phyloP scores from a whole-genome alignment of 192 early-diverging fungal species.

The Backusella liffmaniae region DNA sequence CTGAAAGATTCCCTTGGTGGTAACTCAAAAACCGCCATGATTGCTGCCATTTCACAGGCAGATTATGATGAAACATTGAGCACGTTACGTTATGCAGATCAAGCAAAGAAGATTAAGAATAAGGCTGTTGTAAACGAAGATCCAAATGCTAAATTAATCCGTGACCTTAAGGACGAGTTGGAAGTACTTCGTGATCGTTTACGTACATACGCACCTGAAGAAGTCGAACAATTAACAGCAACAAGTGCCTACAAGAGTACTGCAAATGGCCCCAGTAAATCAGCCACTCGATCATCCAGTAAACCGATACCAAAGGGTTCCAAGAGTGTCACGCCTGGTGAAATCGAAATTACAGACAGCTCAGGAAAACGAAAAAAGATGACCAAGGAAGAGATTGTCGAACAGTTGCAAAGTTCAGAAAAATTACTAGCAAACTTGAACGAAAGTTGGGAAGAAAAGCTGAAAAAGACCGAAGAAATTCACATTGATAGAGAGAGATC shows the following conservation, averaged over 20 bases:
- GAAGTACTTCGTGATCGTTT: conserved; percentile 51
- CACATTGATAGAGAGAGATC: conserved; percentile 58
- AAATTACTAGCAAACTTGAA: conserved; percentile 75
- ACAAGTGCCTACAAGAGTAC: conserved; percentile 18
- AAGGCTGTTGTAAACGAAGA: conserved; percentile 81
- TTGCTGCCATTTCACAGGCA: conserved; percentile 64
- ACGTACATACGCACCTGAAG: conserved; percentile 32
- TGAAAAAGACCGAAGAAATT: conserved; percentile 60
- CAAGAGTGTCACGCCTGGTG: conserved; percentile 9
- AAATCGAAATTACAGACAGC: conserved; percentile 29
- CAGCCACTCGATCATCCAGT: background rate
- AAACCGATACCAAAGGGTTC: background rate
- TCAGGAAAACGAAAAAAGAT: conserved; percentile 30
- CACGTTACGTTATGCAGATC: conserved; percentile 77
- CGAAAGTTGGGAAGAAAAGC: conserved; percentile 73
- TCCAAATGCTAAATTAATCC: conserved; percentile 60
- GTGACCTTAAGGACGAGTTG: conserved; percentile 73
- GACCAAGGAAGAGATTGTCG: conserved; percentile 50
- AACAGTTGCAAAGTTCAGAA: conserved; percentile 69
- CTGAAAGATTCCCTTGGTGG: conserved; percentile 72
- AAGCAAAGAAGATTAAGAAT: conserved; percentile 82
- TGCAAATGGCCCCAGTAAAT: background rate
- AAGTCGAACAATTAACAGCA: conserved; percentile 33
- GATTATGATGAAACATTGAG: conserved; percentile 63
- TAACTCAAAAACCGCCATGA: conserved; percentile 68